A percentile compares a stretch with the other conserved stretches of the same genome.
phyloP scores from a whole-genome alignment of 2,329 filamentous ascomycete genomes.

The Mycocentrospora acerina region DNA sequence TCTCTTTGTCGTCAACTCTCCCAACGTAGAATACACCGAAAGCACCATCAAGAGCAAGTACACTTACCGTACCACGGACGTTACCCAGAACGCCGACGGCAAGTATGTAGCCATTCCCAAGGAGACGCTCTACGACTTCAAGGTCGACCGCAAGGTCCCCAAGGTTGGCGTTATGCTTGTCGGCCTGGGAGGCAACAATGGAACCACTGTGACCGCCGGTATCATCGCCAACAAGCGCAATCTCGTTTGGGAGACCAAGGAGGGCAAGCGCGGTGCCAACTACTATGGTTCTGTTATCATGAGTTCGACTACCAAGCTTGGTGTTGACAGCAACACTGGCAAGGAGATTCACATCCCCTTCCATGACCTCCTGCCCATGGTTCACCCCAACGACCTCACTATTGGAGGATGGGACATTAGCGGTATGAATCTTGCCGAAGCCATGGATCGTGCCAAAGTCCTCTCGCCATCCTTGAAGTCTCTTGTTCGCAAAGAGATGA shows the following conservation, averaged over 20 bases:
- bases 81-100: slow-evolving; percentile 70
- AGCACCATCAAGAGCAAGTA: slow-evolving; percentile 89
- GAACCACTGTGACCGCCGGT: slow-evolving; percentile 92
- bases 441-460: slow-evolving; percentile 95
- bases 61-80: slow-evolving; percentile 90
- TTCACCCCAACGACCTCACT: slow-evolving; percentile 92
- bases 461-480: slow-evolving; percentile 93
- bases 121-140: slow-evolving; percentile 94
- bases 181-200: slow-evolving; percentile 97
- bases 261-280: slow-evolving; percentile 82
- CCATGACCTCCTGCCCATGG: slow-evolving; percentile 91
- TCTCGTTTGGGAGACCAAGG: slow-evolving; percentile 89
- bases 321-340: slow-evolving; percentile 77
- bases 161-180: slow-evolving; percentile 97
- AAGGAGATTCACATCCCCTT: slow-evolving; percentile 96
- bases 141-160: slow-evolving; percentile 89
- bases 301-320: slow-evolving; percentile 96
- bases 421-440: slow-evolving; percentile 79
- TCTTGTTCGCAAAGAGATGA: slow-evolving; percentile 91
- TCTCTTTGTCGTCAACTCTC: slow-evolving; percentile 85
- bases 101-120: slow-evolving; percentile 82
- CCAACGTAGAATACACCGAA: slow-evolving; percentile 90
- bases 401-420: slow-evolving; percentile 99
- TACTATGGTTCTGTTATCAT: slow-evolving; percentile 99
- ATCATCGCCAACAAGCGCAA: slow-evolving; percentile 92